Conservation (phyloP, 148 eudicot genomes). For the Rhododendron griersonianum region DNA sequence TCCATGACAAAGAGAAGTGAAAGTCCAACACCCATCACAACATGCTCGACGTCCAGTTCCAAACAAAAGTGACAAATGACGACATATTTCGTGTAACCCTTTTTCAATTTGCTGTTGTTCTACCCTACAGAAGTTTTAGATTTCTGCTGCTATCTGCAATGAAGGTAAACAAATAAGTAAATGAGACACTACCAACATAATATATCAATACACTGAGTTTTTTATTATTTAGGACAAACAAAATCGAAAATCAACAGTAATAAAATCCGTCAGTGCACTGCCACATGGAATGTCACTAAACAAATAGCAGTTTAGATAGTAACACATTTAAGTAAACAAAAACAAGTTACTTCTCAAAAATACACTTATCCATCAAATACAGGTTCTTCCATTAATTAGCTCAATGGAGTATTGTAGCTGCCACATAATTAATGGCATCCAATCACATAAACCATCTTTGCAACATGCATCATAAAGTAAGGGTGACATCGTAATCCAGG, state of each 20-base stretch:
- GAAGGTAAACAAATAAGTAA: background rate
- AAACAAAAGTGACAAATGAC: background rate
- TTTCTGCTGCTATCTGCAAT: background rate
- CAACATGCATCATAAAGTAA: background rate
- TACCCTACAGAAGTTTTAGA: background rate
- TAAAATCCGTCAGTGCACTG: background rate
- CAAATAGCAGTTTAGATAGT: background rate
- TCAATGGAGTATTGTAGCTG: background rate
- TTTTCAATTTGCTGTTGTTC: background rate
- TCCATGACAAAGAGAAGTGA: background rate
- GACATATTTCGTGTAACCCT: background rate
- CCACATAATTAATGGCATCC: background rate
- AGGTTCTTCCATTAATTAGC: background rate
- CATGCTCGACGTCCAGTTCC: background rate
- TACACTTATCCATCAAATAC: background rate
- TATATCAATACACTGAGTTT: background rate
- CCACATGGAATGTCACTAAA: background rate
- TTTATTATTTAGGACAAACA: background rate
- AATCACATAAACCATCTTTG: background rate
- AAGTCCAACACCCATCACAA: background rate
- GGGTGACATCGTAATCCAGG: background rate
- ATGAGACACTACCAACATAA: background rate
- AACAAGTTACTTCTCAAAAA: background rate
- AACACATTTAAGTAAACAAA: background rate
- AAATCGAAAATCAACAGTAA: background rate